Evolutionary conservation across 495 filamentous ascomycete species (phyloP).

Genomic region (Schizothecium vesticola): DNA sequence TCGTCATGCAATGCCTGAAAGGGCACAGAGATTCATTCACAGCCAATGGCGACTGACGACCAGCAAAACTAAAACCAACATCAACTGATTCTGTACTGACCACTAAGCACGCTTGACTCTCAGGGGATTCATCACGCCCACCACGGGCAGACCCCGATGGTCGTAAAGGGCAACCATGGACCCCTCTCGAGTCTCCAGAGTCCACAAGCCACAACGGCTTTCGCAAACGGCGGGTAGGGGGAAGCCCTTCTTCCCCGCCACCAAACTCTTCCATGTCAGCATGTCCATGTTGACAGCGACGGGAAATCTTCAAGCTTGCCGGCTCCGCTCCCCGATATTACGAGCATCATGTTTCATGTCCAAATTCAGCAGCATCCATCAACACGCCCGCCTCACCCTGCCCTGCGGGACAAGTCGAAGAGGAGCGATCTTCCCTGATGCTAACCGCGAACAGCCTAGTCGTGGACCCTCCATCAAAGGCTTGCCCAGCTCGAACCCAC

Average conservation of each 20-base stretch:
- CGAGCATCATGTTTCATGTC: neutral
- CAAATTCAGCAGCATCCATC: neutral
- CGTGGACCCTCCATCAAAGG: neutral
- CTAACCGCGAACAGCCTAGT: neutral
- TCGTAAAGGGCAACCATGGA: neutral
- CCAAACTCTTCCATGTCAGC: neutral
- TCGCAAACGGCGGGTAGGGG: neutral
- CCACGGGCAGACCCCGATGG: neutral
- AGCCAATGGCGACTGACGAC: neutral
- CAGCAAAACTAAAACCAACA: neutral
- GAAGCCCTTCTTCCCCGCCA: neutral
- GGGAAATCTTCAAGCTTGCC: neutral
- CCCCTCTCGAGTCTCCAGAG: neutral
- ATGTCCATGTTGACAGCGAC: neutral
- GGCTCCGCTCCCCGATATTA: neutral
- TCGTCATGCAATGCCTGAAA: neutral
- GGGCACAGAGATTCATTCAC: neutral
- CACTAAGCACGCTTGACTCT: neutral
- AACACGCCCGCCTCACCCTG: neutral
- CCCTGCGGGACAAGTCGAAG: neutral
- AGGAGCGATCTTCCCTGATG: neutral
- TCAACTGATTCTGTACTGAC: neutral
- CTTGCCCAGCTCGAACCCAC: neutral
- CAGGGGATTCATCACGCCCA: neutral
- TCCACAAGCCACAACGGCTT: neutral